Evolutionary conservation across 1,139 yeast species (phyloP).

Genomic region (Scheffersomyces cryptocercus): DNA sequence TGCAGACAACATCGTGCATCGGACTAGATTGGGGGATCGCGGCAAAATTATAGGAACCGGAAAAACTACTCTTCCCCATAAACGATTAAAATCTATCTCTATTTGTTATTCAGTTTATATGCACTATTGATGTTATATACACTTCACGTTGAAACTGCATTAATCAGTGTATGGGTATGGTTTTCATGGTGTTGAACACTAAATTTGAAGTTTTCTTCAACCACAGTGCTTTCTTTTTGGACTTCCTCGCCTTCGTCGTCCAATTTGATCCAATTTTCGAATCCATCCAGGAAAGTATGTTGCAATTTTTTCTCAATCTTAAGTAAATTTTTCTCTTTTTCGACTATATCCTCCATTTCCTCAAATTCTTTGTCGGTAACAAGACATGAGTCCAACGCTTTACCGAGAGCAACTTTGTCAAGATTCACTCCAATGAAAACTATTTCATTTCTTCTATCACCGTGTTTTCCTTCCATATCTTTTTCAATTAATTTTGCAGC

Average conservation of each 20-base stretch:
- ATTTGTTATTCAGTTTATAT: too few relatives aligned
- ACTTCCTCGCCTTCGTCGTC: conserved; percentile 10
- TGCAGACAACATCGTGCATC: too few relatives aligned
- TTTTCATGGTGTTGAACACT: background rate
- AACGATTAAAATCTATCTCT: too few relatives aligned
- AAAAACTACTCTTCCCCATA: too few relatives aligned
- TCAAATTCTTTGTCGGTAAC: conserved; percentile 35
- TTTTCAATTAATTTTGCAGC: conserved; percentile 28
- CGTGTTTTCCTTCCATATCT: conserved; percentile 39
- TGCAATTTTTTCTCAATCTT: conserved; percentile 31
- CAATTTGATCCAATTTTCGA: conserved; percentile 23
- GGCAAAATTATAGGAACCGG: too few relatives aligned
- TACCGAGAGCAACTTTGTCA: conserved; percentile 22
- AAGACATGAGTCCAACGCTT: conserved; percentile 34
- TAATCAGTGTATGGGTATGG: conserved; percentile 1
- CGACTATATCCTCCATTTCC: conserved; percentile 24
- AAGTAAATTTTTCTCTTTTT: conserved; percentile 24
- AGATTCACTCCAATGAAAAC: conserved; percentile 45
- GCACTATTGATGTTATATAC: too few relatives aligned
- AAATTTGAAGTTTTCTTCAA: too few relatives aligned
- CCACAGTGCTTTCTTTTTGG: background rate
- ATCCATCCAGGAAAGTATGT: conserved; percentile 36
- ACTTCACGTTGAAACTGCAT: background rate
- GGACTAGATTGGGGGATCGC: too few relatives aligned
- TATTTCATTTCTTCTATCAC: conserved; percentile 46